A percentile compares a stretch with the other conserved stretches of the same genome.
Conservation (phyloP, 1,284 basidiomycete species). For the Sporisorium iseilematis-ciliati region DNA sequence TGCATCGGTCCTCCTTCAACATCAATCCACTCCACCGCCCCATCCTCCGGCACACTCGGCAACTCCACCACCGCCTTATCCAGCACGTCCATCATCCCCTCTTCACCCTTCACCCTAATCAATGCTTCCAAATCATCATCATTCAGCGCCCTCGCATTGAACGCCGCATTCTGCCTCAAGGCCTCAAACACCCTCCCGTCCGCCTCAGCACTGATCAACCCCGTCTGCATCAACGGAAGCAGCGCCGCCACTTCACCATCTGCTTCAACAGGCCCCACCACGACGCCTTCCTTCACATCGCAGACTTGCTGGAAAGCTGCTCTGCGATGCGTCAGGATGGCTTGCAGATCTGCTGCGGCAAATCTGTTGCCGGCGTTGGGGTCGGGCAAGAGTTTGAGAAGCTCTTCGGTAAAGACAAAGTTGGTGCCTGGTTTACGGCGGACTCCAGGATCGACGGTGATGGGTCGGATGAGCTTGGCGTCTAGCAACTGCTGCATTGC, state of each 20-base stretch:
- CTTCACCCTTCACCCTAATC: conserved; percentile 9
- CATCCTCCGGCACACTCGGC: conserved; percentile 22
- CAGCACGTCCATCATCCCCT: conserved; percentile 3
- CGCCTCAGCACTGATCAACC: conserved; percentile 20
- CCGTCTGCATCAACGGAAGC: conserved; percentile 23
- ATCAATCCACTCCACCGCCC: conserved; percentile 19
- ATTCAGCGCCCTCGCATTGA: conserved; percentile 47
- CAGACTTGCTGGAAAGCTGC: conserved; percentile 13
- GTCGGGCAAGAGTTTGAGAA: conserved; percentile 26
- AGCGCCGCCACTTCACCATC: conserved; percentile 49
- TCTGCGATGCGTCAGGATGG: conserved; percentile 25
- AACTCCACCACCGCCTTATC: conserved; percentile 12
- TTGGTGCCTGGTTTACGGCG: conserved; percentile 51
- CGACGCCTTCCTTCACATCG: conserved; percentile 7
- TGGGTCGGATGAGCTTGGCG: conserved; percentile 29
- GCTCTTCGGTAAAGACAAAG: conserved; percentile 47
- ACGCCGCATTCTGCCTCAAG: conserved; percentile 28
- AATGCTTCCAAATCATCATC: conserved; percentile 48
- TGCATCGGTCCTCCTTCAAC: not conserved
- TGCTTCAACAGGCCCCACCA: conserved; percentile 38
- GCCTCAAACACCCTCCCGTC: conserved; percentile 27
- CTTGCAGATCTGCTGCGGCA: conserved; percentile 18
- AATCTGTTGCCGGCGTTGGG: conserved; percentile 4
- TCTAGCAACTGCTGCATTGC: conserved; percentile 47
- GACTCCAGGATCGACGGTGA: conserved; percentile 19